These are phyloP conservation scores for Misopates orontium DNA, from an alignment of 257 asterid species.

Conservation along the genomic window DNA sequence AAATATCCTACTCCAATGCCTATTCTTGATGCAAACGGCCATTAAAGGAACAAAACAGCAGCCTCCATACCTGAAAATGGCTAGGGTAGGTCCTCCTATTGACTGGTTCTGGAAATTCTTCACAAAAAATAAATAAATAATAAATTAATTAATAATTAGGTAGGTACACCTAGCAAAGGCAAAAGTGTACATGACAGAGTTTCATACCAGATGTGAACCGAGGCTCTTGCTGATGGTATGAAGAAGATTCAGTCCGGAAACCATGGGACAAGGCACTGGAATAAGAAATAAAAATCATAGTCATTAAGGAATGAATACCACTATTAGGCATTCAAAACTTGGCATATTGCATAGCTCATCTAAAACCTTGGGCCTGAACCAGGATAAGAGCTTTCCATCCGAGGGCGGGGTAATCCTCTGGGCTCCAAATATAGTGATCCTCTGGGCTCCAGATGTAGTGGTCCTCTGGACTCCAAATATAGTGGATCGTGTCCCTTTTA, in stretches of 20 bases:
- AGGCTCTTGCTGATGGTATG: constrained; percentile 31
- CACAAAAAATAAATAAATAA: background rate
- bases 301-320: constrained; percentile 3
- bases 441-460: constrained; percentile 37
- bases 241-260: constrained; percentile 16
- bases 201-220: constrained; percentile 35
- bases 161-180: constrained; percentile 1
- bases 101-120: constrained; percentile 31
- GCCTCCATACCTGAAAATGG: constrained; percentile 34
- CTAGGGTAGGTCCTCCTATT: constrained; percentile 33
- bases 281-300: constrained; percentile 18
- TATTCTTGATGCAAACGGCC: background rate
- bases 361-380: constrained; percentile 46
- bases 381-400: constrained; percentile 39
- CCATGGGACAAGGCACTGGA: constrained; percentile 38
- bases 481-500: constrained; percentile 45
- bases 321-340: background rate
- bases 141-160: background rate
- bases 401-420: constrained; percentile 38
- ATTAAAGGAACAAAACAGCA: background rate
- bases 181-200: constrained; percentile 9
- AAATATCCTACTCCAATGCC: background rate
- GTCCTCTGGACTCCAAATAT: constrained; percentile 40
- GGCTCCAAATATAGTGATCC: constrained; percentile 37
- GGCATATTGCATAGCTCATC: constrained; percentile 3